phyloP scores from a whole-genome alignment of 257 asterid species.

The Jacaranda copaia region DNA sequence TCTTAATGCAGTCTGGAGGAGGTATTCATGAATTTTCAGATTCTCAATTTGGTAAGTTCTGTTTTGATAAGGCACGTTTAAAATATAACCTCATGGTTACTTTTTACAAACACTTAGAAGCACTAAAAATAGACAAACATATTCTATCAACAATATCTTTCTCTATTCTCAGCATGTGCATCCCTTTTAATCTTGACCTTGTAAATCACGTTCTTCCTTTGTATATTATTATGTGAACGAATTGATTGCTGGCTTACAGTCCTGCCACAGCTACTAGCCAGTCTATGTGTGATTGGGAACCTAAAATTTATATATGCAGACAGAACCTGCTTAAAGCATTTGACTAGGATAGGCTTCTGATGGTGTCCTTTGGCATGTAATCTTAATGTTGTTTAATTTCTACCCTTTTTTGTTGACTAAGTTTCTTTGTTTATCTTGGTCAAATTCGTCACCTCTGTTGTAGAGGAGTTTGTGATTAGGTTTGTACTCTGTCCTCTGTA shows the following conservation, averaged over 20 bases:
- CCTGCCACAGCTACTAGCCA: conserved; percentile 27
- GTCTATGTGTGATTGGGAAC: conserved; percentile 22
- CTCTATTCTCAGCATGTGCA: conserved; percentile 19
- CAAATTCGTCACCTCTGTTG: neutral
- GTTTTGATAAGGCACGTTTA: conserved; percentile 31
- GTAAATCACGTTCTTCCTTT: conserved; percentile 22
- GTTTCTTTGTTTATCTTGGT: conserved; percentile 7
- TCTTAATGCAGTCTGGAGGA: conserved; percentile 93
- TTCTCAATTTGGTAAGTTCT: conserved; percentile 95
- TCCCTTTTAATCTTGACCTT: conserved; percentile 2
- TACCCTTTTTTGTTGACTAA: conserved; percentile 11
- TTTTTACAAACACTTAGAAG: conserved; percentile 24
- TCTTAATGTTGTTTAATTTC: neutral
- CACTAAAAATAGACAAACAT: neutral
- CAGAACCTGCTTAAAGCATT: conserved; percentile 5
- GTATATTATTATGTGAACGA: conserved; percentile 8
- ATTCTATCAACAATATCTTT: neutral
- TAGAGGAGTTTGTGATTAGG: neutral
- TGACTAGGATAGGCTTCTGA: neutral
- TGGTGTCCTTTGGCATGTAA: conserved; percentile 14
- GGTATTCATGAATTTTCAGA: conserved; percentile 99
- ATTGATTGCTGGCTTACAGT: conserved; percentile 12
- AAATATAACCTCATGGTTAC: conserved; percentile 4
- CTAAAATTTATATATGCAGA: conserved; percentile 12
- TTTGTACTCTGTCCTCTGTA: neutral